Conservation (phyloP, 441 rosid species). For the Populus hybrid region DNA sequence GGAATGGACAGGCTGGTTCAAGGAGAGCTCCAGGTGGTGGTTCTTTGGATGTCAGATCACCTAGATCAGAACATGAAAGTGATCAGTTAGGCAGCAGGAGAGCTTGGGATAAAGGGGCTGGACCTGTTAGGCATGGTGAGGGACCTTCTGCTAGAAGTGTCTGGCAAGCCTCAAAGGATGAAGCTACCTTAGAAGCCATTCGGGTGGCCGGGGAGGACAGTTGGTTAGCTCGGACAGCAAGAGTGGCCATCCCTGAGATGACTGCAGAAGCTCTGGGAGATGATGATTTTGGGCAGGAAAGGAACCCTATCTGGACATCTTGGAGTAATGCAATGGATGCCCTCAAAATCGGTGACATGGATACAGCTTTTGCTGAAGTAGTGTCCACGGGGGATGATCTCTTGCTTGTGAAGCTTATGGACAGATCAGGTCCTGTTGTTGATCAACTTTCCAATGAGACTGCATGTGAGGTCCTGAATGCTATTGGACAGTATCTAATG, state of each 20-base stretch:
- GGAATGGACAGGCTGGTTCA: slow-evolving; percentile 63
- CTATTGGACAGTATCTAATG: slow-evolving; percentile 70
- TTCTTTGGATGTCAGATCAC: slow-evolving; percentile 53
- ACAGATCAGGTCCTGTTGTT: slow-evolving; percentile 79
- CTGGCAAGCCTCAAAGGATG: slow-evolving; percentile 99
- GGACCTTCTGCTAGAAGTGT: slow-evolving; percentile 99
- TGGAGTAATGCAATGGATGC: slow-evolving; percentile 98
- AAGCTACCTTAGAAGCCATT: slow-evolving; percentile 98
- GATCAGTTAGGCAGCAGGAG: slow-evolving; percentile 78
- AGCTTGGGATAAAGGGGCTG: slow-evolving; percentile 78
- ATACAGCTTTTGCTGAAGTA: slow-evolving; percentile 87
- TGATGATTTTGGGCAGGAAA: slow-evolving; percentile 64
- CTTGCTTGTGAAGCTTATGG: slow-evolving; percentile 94
- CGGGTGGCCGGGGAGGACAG: slow-evolving; percentile 92
- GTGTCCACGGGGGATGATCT: slow-evolving; percentile 76
- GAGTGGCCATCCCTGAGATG: slow-evolving; percentile 70
- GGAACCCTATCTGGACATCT: slow-evolving; percentile 80
- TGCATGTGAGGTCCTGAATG: slow-evolving; percentile 69
- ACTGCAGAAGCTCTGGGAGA: slow-evolving; percentile 86
- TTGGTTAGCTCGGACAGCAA: slow-evolving; percentile 54
- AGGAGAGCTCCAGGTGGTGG: slow-evolving; percentile 62
- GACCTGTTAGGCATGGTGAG: slow-evolving; percentile 80
- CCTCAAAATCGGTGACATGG: slow-evolving; percentile 79
- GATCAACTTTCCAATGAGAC: slow-evolving; percentile 87
- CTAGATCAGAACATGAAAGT: slow-evolving; percentile 69